Conservation (phyloP, 352 stramenopile species). For the Pythium dissotocum region DNA sequence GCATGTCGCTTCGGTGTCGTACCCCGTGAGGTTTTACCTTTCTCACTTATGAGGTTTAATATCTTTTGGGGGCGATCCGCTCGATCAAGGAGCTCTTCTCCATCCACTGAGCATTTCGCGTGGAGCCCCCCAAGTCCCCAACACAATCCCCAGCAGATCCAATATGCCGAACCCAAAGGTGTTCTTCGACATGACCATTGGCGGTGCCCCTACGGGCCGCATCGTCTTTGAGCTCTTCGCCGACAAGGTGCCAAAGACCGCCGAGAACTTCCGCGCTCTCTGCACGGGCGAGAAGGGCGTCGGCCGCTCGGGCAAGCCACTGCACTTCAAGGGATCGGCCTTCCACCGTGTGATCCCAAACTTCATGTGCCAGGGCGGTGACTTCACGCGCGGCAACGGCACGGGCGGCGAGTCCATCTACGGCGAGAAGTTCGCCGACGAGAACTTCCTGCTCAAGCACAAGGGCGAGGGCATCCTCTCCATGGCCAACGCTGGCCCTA, state of each 20-base stretch:
- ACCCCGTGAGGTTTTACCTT: slow-evolving; percentile 18
- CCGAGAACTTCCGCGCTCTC: slow-evolving; percentile 67
- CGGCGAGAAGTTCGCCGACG: slow-evolving; percentile 94
- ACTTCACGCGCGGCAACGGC: slow-evolving; percentile 88
- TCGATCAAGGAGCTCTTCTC: background rate
- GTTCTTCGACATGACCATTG: slow-evolving; percentile 98
- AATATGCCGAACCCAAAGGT: slow-evolving; percentile 90
- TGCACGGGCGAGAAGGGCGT: slow-evolving; percentile 76
- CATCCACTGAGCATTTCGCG: slow-evolving; percentile 28
- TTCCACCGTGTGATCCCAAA: slow-evolving; percentile 90
- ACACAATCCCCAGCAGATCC: slow-evolving; percentile 7
- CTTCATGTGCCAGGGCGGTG: slow-evolving; percentile 89
- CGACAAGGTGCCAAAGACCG: slow-evolving; percentile 85
- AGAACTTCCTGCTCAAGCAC: slow-evolving; percentile 96
- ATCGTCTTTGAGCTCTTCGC: slow-evolving; percentile 89
- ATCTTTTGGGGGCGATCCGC: slow-evolving; percentile 19
- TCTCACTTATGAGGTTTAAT: slow-evolving; percentile 6
- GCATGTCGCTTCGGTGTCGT: slow-evolving; percentile 9
- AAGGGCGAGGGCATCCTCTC: slow-evolving; percentile 90
- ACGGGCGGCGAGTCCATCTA: slow-evolving; percentile 96
- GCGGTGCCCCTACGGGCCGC: slow-evolving; percentile 86
- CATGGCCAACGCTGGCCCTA: slow-evolving; percentile 96
- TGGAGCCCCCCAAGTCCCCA: slow-evolving; percentile 19
- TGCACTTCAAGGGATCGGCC: slow-evolving; percentile 83
- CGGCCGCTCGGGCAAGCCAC: slow-evolving; percentile 74